Conservation (phyloP, 768 basidiomycete species). For the Flagelloscypha sp. region DNA sequence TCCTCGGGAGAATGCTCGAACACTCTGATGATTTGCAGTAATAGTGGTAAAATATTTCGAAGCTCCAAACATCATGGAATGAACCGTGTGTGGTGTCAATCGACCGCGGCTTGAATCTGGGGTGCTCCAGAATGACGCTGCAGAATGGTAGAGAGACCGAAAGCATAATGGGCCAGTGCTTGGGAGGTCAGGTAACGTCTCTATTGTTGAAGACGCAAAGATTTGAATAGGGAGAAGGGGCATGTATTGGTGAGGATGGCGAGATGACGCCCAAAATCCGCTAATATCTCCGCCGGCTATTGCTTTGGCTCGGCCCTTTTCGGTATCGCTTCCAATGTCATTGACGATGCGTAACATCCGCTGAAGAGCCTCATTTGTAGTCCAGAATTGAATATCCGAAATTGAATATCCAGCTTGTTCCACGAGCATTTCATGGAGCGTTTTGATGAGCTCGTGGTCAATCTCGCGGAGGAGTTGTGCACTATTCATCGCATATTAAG, state of each 20-base stretch:
- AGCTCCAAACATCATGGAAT: conserved; percentile 65
- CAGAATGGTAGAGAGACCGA: too few species aligned
- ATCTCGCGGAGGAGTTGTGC: too few species aligned
- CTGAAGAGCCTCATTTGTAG: conserved; percentile 66
- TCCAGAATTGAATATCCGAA: conserved; percentile 61
- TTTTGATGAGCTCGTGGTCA: too few species aligned
- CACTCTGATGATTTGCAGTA: conserved; percentile 76
- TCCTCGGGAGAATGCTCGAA: too few species aligned
- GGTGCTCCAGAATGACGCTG: too few species aligned
- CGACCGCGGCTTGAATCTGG: too few species aligned
- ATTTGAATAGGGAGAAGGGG: conserved; percentile 52
- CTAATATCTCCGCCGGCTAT: conserved; percentile 44
- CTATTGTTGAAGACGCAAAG: conserved; percentile 33
- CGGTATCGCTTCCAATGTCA: conserved; percentile 69
- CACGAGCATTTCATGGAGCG: too few species aligned
- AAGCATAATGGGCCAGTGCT: too few species aligned
- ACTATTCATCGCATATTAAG: too few species aligned
- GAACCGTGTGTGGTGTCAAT: conserved; percentile 70
- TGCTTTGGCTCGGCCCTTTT: conserved; percentile 55
- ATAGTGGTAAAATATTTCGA: conserved; percentile 74
- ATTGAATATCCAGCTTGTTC: too few species aligned
- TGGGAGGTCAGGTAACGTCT: too few species aligned
- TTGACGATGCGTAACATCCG: conserved; percentile 69
- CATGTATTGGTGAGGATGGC: conserved; percentile 45
- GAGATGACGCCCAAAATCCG: conserved; percentile 56